Base-by-base conservation (phyloP, 1,284 basidiomycete species). In the Meira miltonrushii region DNA sequence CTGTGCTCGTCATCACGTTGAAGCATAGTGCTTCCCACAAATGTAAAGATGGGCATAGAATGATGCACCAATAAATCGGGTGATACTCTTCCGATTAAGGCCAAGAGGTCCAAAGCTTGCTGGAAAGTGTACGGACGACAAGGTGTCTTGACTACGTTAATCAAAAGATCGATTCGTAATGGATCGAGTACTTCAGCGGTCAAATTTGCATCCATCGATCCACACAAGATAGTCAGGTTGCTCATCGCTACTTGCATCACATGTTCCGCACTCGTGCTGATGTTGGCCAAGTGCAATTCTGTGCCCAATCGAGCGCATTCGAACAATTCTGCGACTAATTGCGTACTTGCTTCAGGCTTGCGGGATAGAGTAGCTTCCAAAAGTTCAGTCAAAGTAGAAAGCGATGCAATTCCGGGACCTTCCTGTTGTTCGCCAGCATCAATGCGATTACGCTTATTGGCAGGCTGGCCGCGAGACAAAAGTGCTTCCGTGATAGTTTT, bases 1-100 rank as follows among this genome's bases (percentile, higher is more conserved):
- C 89, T 94, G 80, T 93, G 94, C 0, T 88, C 85, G 76, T 99
- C 95, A 74, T 99, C 95, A 48, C 93, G 84, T 78, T 96, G 92
- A 81, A 98, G 88, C 21, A 97, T 87, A 61, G 92, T 92, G 8
- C 91, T 89, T 28, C 95, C 94, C 88, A 98, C 96, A 81, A 97
- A 98, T 0, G 94, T 97, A 81, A 99, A 97, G 59, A 99, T 88
- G 6, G 95, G 93, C 92, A 98, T 97, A 61, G 96, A 85, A 71
- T 95, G 92, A 77, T 91, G 91, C 33, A 97, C 82, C 13, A 95
- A 90, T 8, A 90, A 88, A 60, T 94, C 91, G 0, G 93, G 92
- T 0, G 88, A 87, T 47, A 97, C 82, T 37, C 86, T 84, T 1
- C 92, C 89, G 54, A 98, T 81, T 63, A 84, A 87, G 2, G 92